Percentiles rank a stretch among this genome's conserved stretches.
phyloP scores from a whole-genome alignment of 768 basidiomycete species.

The Mycena haematopus region DNA sequence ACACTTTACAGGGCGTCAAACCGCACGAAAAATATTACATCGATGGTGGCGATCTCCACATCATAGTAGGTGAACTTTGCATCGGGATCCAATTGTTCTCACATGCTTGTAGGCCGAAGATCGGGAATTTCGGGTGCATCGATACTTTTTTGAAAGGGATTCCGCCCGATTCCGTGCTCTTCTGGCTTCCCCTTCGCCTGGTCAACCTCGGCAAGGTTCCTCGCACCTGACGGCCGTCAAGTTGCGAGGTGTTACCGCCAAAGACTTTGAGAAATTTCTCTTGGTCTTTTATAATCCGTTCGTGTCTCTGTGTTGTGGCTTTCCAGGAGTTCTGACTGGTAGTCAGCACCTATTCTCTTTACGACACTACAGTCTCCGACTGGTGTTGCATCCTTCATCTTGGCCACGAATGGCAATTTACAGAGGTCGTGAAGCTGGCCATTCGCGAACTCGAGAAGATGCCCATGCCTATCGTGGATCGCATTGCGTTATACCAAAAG shows the following conservation, averaged over 20 bases:
- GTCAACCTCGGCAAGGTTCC: constrained; percentile 38
- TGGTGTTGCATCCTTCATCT: constrained; percentile 65
- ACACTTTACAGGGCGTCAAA: constrained; percentile 24
- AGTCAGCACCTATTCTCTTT: constrained; percentile 60
- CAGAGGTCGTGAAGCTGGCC: constrained; percentile 54
- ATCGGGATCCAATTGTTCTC: neutral
- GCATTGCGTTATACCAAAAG: constrained; percentile 55
- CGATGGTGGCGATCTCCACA: constrained; percentile 52
- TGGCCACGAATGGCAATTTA: constrained; percentile 61
- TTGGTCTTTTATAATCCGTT: constrained; percentile 73
- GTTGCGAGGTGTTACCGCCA: constrained; percentile 49
- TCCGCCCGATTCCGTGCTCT: constrained; percentile 52
- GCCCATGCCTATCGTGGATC: constrained; percentile 53
- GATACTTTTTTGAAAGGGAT: constrained; percentile 60
- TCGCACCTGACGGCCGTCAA: constrained; percentile 44
- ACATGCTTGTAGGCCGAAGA: constrained; percentile 46
- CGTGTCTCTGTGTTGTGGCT: constrained; percentile 31
- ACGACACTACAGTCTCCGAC: constrained; percentile 52
- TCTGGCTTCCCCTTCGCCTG: constrained; percentile 32
- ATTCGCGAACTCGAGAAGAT: constrained; percentile 59
- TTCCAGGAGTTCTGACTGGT: neutral
- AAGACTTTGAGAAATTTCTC: constrained; percentile 60
- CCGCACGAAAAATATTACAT: constrained; percentile 51
- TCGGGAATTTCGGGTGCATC: constrained; percentile 56
- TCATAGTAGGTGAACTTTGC: constrained; percentile 42